Evolutionary conservation across 495 filamentous ascomycete genomes (phyloP).

Genomic region (Neurospora africana): DNA sequence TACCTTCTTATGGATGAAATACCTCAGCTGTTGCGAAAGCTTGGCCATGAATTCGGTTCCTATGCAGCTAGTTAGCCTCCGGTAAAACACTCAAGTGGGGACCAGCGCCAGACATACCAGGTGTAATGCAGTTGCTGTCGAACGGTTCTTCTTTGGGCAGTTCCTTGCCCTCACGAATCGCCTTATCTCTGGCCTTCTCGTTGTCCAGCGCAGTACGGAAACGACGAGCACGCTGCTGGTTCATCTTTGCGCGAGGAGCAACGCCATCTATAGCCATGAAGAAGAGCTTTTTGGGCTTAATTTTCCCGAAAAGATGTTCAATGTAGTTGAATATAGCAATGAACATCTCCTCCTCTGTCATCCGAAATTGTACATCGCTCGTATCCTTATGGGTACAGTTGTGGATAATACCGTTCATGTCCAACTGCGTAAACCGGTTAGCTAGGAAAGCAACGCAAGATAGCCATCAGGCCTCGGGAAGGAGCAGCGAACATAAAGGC

Average conservation of each 20-base stretch:
- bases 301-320: slow-evolving; percentile 96
- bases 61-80: neutral
- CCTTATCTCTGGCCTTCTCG: slow-evolving; percentile 81
- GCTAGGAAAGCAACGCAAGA: slow-evolving; percentile 1
- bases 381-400: slow-evolving; percentile 98
- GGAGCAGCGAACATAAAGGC: slow-evolving; percentile 59
- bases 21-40: slow-evolving; percentile 86
- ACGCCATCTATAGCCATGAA: slow-evolving; percentile 99
- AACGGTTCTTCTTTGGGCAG: slow-evolving; percentile 94
- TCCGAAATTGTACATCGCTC: slow-evolving; percentile 78
- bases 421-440: slow-evolving; percentile 44
- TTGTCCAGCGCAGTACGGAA: slow-evolving; percentile 92
- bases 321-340: slow-evolving; percentile 99
- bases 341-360: slow-evolving; percentile 98
- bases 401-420: slow-evolving; percentile 99
- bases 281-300: slow-evolving; percentile 95
- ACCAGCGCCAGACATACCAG: slow-evolving; percentile 36
- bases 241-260: slow-evolving; percentile 98
- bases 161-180: slow-evolving; percentile 74
- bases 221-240: slow-evolving; percentile 90
- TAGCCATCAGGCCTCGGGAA: slow-evolving; percentile 1
- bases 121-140: slow-evolving; percentile 98
- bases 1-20: slow-evolving; percentile 98
- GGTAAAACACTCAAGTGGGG: neutral
- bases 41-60: slow-evolving; percentile 94